phyloP scores from a whole-genome alignment of 2,329 filamentous ascomycete genomes.

The Exophiala dermatitidis region DNA sequence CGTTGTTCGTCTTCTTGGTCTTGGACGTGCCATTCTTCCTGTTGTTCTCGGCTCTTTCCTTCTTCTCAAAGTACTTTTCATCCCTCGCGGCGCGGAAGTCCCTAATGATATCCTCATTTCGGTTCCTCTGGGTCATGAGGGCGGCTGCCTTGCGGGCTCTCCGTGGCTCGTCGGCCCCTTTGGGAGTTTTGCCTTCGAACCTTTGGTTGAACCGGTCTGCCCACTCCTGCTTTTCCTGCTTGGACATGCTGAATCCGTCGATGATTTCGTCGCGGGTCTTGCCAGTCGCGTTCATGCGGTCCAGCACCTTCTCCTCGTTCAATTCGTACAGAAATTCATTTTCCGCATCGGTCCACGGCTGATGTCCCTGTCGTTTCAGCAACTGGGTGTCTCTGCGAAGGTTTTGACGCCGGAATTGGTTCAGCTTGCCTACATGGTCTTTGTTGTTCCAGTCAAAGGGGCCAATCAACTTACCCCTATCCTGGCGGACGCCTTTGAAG shows the following conservation, averaged over 20 bases:
- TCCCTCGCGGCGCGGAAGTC: conserved; percentile 9
- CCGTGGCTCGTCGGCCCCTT: conserved; percentile 1
- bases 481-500: background rate
- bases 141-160: conserved; percentile 5
- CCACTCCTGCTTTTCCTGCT: conserved; percentile 11
- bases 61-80: conserved; percentile 3
- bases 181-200: conserved; percentile 7
- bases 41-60: background rate
- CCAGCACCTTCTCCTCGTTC: conserved; percentile 3
- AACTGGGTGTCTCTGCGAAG: background rate
- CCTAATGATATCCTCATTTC: conserved; percentile 1
- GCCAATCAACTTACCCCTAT: background rate
- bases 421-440: conserved; percentile 14
- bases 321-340: conserved; percentile 11
- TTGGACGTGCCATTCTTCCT: background rate
- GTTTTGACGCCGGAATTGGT: conserved; percentile 17
- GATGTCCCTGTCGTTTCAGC: background rate
- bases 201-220: conserved; percentile 8
- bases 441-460: conserved; percentile 18
- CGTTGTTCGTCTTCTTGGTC: background rate
- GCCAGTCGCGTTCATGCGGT: background rate
- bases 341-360: conserved; percentile 28
- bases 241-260: conserved; percentile 1
- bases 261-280: background rate
- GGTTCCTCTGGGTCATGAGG: conserved; percentile 12